Conservation (phyloP, 2,329 filamentous ascomycete genomes). For the Exophiala viscosa region DNA sequence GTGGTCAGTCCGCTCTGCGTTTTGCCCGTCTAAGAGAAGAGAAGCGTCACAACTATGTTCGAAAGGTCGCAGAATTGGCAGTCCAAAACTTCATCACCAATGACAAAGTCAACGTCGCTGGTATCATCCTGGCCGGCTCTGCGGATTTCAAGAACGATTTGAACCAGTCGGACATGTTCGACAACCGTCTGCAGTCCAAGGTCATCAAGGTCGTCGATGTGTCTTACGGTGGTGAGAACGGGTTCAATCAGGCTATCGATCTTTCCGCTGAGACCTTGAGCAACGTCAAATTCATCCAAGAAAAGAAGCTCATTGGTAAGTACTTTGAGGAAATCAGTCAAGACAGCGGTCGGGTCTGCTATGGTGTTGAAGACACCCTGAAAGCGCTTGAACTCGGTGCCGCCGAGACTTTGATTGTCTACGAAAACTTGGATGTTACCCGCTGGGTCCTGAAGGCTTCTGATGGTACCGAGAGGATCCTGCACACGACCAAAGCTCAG, state of each 20-base stretch:
- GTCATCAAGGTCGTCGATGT: conserved; percentile 99
- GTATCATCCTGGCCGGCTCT: conserved; percentile 90
- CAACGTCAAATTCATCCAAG: conserved; percentile 99
- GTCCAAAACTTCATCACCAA: conserved; percentile 98
- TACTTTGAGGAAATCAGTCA: conserved; percentile 99
- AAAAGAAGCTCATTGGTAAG: conserved; percentile 98
- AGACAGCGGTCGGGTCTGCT: conserved; percentile 94
- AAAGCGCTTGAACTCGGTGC: conserved; percentile 96
- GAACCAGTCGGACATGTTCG: conserved; percentile 96
- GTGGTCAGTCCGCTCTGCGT: conserved; percentile 98
- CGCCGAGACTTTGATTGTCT: conserved; percentile 90
- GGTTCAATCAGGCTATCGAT: conserved; percentile 99
- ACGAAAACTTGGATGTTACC: conserved; percentile 92
- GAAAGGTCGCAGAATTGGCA: conserved; percentile 94
- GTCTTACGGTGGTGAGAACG: conserved; percentile 97
- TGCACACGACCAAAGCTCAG: conserved; percentile 85
- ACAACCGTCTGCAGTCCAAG: conserved; percentile 83
- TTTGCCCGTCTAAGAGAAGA: conserved; percentile 99
- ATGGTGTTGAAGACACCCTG: conserved; percentile 94
- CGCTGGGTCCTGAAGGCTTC: conserved; percentile 85
- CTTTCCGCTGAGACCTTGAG: conserved; percentile 89
- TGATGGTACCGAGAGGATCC: conserved; percentile 65
- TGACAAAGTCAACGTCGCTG: conserved; percentile 97
- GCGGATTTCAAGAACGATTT: conserved; percentile 99
- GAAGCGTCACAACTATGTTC: conserved; percentile 99